Evolutionary conservation across 208 protist species (phyloP).

Genomic region (Crithidia thermophila): DNA sequence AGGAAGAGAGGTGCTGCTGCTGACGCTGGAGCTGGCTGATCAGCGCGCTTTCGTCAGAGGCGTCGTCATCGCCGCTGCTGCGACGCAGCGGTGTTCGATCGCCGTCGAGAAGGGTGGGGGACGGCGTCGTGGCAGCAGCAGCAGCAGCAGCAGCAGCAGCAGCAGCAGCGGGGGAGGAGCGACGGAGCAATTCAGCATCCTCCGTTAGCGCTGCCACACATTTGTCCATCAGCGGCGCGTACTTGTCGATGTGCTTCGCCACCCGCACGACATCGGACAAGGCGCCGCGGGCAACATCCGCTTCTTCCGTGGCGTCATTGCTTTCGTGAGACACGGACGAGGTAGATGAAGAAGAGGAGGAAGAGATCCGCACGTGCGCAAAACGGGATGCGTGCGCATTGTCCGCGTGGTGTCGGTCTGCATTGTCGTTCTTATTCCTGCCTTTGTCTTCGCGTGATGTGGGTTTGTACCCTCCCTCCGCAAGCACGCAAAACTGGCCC

Average conservation of each 20-base stretch:
- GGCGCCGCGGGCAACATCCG: not conserved
- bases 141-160: too few species aligned
- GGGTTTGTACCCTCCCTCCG: constrained; percentile 1
- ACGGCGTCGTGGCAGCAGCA: too few species aligned
- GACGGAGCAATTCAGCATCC: too few species aligned
- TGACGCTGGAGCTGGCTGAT: not conserved
- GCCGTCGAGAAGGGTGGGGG: not conserved
- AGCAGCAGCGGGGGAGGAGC: too few species aligned
- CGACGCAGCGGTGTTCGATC: not conserved
- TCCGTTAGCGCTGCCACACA: too few species aligned
- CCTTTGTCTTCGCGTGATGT: too few species aligned
- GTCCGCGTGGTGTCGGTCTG: too few species aligned
- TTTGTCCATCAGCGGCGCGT: too few species aligned
- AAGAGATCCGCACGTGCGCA: not conserved
- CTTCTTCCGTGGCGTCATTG: not conserved
- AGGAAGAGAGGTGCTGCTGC: constrained; percentile 14
- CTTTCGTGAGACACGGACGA: not conserved
- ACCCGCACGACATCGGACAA: not conserved
- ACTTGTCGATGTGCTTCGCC: constrained; percentile 23
- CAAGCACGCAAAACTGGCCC: not conserved
- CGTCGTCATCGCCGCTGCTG: not conserved
- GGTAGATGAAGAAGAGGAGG: constrained; percentile 1
- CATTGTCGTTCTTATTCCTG: too few species aligned
- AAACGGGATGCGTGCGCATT: not conserved
- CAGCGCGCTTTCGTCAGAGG: not conserved